Evolutionary conservation across 129 eudicot genomes (phyloP).

Genomic region (Artemisia annua): DNA sequence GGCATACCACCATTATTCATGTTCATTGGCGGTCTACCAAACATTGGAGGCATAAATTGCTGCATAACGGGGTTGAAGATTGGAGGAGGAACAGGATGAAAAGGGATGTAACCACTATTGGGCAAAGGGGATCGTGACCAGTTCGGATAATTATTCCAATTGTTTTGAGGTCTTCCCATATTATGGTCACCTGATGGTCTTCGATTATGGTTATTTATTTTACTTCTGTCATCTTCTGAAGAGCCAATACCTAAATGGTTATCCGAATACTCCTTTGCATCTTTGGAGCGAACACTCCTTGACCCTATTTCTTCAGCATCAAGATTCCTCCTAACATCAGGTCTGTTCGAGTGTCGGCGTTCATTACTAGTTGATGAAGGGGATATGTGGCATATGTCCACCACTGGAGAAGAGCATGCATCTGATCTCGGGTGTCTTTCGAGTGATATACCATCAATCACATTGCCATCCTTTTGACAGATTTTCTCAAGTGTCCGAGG

Average conservation of each 20-base stretch:
- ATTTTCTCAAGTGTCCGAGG: constrained; percentile 48
- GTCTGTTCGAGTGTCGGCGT: not conserved
- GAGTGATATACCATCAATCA: constrained; percentile 36
- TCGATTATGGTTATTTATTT: constrained; percentile 48
- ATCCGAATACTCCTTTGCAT: constrained; percentile 22
- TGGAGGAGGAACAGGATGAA: constrained; percentile 72
- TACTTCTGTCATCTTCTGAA: constrained; percentile 51
- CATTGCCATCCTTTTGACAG: constrained; percentile 49
- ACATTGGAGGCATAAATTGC: constrained; percentile 70
- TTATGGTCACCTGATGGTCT: constrained; percentile 44
- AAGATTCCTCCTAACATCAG: not conserved
- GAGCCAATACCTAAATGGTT: constrained; percentile 50
- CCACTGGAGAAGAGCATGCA: constrained; percentile 37
- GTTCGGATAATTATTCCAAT: constrained; percentile 70
- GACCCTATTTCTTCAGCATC: not conserved
- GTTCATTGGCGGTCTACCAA: constrained; percentile 76
- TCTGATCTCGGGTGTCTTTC: constrained; percentile 52
- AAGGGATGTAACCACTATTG: constrained; percentile 66
- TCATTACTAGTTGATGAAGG: constrained; percentile 49
- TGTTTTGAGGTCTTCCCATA: constrained; percentile 58
- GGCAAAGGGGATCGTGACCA: constrained; percentile 65
- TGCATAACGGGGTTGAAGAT: constrained; percentile 69
- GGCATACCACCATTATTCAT: constrained; percentile 60
- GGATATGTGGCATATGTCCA: not conserved
- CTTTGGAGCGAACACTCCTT: too few relatives aligned